phyloP scores from a whole-genome alignment of 495 filamentous ascomycete genomes.

The Haplographium delicatum region DNA sequence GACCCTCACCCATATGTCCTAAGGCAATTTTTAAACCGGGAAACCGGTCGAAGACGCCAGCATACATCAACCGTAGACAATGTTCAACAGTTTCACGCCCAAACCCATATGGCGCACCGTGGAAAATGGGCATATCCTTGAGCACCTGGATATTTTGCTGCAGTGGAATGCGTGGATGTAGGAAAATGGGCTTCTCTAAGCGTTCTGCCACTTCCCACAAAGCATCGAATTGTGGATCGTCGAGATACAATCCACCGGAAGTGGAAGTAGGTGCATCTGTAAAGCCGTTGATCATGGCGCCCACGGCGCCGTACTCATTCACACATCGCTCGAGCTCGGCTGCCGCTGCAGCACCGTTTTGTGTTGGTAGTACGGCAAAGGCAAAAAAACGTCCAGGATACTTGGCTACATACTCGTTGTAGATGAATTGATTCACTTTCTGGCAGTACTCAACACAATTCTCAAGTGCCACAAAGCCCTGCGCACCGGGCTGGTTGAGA shows the following conservation, averaged over 20 bases:
- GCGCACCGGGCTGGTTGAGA: background rate
- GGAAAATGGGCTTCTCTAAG: background rate
- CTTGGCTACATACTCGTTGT: background rate
- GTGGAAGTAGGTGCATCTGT: background rate
- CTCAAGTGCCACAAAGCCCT: background rate
- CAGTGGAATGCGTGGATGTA: background rate
- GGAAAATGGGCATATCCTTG: background rate
- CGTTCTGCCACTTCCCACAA: constrained; percentile 3
- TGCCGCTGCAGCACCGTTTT: background rate
- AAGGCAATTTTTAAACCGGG: constrained; percentile 56
- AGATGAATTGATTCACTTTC: background rate
- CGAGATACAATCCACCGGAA: background rate
- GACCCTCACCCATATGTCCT: constrained; percentile 56
- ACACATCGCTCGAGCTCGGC: background rate
- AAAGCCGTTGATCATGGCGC: background rate
- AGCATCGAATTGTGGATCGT: constrained; percentile 3
- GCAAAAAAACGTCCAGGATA: background rate
- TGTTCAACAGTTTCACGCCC: constrained; percentile 24
- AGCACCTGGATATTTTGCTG: background rate
- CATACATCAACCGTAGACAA: constrained; percentile 45
- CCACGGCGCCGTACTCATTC: background rate
- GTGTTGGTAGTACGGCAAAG: background rate
- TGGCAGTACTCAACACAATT: background rate
- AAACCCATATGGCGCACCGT: constrained; percentile 1
- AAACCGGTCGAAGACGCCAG: constrained; percentile 50